Conservation (phyloP, 768 basidiomycete genomes). For the Coprinopsis marcescibilis region DNA sequence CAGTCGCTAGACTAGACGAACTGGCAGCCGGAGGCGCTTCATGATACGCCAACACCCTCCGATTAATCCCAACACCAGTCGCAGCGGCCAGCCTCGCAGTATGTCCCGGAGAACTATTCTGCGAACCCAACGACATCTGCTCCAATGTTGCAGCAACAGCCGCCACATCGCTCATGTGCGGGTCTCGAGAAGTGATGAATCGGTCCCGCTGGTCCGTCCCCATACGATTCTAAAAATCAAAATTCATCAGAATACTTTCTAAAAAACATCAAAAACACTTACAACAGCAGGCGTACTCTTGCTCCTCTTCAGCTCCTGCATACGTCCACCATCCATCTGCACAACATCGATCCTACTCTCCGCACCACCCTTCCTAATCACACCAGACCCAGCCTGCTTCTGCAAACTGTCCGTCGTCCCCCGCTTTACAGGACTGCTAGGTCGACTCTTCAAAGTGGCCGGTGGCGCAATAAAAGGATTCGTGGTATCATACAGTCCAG, state of each 20-base stretch:
- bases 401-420: slow-evolving; percentile 48
- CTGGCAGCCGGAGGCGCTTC: slow-evolving; percentile 74
- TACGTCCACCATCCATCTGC: slow-evolving; percentile 74
- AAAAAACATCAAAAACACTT: slow-evolving; percentile 16
- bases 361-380: slow-evolving; percentile 72
- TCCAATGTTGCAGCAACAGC: slow-evolving; percentile 60
- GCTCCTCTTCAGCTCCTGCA: slow-evolving; percentile 55
- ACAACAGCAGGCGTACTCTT: slow-evolving; percentile 66
- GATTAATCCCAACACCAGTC: slow-evolving; percentile 68
- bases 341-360: slow-evolving; percentile 76
- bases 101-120: slow-evolving; percentile 64
- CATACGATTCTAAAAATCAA: slow-evolving; percentile 36
- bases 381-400: slow-evolving; percentile 58
- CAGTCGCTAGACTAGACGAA: slow-evolving; percentile 36
- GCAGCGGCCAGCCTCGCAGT: slow-evolving; percentile 74
- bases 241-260: slow-evolving; percentile 9
- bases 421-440: slow-evolving; percentile 63
- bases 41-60: slow-evolving; percentile 84
- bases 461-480: slow-evolving; percentile 56
- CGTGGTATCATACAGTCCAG: slow-evolving; percentile 46
- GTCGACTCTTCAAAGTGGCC: slow-evolving; percentile 34
- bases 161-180: slow-evolving; percentile 24
- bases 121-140: slow-evolving; percentile 52
- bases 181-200: slow-evolving; percentile 61
- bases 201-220: slow-evolving; percentile 50